phyloP scores from a whole-genome alignment of 2,329 filamentous ascomycete species.

The Aspergillus sergii region DNA sequence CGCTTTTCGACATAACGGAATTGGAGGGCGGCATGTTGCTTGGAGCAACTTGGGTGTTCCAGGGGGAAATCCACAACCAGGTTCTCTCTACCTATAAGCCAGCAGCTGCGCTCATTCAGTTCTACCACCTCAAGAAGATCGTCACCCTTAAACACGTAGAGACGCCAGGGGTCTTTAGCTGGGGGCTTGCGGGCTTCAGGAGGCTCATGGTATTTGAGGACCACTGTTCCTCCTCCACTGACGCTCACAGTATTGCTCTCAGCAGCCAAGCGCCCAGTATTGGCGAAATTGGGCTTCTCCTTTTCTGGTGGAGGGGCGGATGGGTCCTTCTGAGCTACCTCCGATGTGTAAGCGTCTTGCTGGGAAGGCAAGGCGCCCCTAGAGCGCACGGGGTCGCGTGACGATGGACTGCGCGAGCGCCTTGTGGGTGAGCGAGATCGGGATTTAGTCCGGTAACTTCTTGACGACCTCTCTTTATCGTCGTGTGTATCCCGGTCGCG shows the following conservation, averaged over 20 bases:
- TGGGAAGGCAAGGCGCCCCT: constrained; percentile 50
- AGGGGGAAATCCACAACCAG: constrained; percentile 80
- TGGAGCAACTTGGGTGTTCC: constrained; percentile 90
- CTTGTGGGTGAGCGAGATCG: constrained; percentile 32
- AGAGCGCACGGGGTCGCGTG: constrained; percentile 35
- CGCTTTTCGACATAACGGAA: constrained; percentile 82
- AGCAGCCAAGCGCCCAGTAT: constrained; percentile 79
- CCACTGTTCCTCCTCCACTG: constrained; percentile 67
- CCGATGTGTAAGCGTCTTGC: constrained; percentile 45
- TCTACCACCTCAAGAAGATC: constrained; percentile 82
- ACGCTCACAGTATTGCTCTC: constrained; percentile 78
- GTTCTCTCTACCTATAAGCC: constrained; percentile 82
- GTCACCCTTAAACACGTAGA: constrained; percentile 88
- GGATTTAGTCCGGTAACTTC: constrained; percentile 26
- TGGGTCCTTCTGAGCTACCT: constrained; percentile 25
- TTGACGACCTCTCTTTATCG: constrained; percentile 25
- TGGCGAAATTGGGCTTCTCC: constrained; percentile 84
- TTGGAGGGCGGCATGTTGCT: constrained; percentile 94
- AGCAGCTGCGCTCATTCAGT: constrained; percentile 76
- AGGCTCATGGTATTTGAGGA: constrained; percentile 95
- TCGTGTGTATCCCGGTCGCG: constrained; percentile 23
- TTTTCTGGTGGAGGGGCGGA: constrained; percentile 47
- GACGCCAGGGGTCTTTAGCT: constrained; percentile 75
- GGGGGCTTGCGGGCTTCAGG: constrained; percentile 88
- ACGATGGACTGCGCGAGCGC: constrained; percentile 29